These are phyloP conservation scores for Penicillium simplicissimum DNA, from an alignment of 495 filamentous ascomycete genomes.

Conservation along the genomic window DNA sequence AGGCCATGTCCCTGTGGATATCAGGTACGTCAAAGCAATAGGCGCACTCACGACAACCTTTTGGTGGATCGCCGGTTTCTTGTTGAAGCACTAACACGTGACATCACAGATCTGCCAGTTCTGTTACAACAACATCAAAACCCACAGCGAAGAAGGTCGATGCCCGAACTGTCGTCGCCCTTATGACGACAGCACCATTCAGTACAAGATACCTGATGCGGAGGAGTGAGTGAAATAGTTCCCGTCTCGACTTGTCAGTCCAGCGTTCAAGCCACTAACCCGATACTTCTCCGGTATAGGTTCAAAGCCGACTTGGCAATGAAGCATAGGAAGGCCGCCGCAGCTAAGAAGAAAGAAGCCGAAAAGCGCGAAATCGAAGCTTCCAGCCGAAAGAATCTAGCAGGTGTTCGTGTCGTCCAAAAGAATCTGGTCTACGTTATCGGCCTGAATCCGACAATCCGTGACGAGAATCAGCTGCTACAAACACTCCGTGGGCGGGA, in stretches of 20 bases:
- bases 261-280: conserved; percentile 4
- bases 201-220: conserved; percentile 88
- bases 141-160: conserved; percentile 85
- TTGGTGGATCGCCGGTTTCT: background rate
- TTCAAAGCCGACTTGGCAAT: conserved; percentile 86
- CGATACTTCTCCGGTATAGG: conserved; percentile 31
- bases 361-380: conserved; percentile 96
- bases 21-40: conserved; percentile 61
- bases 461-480: conserved; percentile 81
- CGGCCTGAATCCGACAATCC: conserved; percentile 84
- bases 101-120: conserved; percentile 88
- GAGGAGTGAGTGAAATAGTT: conserved; percentile 71
- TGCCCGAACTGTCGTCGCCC: conserved; percentile 94
- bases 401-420: conserved; percentile 92
- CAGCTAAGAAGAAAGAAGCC: conserved; percentile 88
- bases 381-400: conserved; percentile 89
- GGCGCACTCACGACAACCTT: background rate
- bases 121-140: conserved; percentile 97
- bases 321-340: conserved; percentile 87
- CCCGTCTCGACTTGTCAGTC: background rate
- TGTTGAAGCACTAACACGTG: conserved; percentile 12
- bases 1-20: conserved; percentile 97
- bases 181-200: conserved; percentile 94
- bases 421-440: conserved; percentile 99
- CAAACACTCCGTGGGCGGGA: conserved; percentile 81